These are phyloP conservation scores for Corynascus novoguineensis DNA, from an alignment of 495 filamentous ascomycete genomes.

Conservation along the genomic window DNA sequence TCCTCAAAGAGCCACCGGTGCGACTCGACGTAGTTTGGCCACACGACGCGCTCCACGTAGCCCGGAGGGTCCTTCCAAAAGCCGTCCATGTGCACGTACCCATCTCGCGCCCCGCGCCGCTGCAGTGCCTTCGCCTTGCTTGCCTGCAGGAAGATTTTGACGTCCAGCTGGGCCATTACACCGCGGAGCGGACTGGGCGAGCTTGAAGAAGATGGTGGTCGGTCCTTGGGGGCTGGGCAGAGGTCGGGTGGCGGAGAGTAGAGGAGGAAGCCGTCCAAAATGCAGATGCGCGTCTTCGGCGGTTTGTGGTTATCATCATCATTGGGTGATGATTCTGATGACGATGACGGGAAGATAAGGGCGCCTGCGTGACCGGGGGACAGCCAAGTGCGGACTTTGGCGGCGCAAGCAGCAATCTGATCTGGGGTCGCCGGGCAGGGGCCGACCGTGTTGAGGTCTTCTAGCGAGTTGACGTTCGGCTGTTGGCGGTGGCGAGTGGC, in stretches of 20 bases:
- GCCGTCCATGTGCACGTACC: conserved; percentile 83
- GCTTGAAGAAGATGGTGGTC: no score
- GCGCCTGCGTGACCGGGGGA: conserved; percentile 31
- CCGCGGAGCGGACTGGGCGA: conserved; percentile 13
- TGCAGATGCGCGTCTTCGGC: conserved; percentile 34
- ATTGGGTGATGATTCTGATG: no score
- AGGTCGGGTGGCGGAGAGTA: conserved; percentile 42
- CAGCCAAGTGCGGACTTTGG: conserved; percentile 40
- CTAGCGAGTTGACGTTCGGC: conserved; percentile 60
- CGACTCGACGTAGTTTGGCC: conserved; percentile 81
- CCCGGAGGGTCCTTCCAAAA: conserved; percentile 93
- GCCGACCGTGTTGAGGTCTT: conserved; percentile 66
- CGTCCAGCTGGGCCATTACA: conserved; percentile 57
- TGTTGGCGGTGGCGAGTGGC: conserved; percentile 24
- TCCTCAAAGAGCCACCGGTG: conserved; percentile 70
- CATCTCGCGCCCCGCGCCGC: conserved; percentile 65
- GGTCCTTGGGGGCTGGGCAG: not conserved
- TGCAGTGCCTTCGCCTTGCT: conserved; percentile 53
- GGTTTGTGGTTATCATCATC: not conserved
- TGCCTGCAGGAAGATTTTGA: conserved; percentile 70
- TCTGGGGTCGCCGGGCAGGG: conserved; percentile 39
- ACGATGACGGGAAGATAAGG: conserved; percentile 40
- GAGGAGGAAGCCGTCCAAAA: conserved; percentile 82
- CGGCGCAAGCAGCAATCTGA: conserved; percentile 34
- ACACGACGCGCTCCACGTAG: conserved; percentile 92